Base-by-base conservation (phyloP, 352 stramenopile species). In the Elongisporangium anandrum region DNA sequence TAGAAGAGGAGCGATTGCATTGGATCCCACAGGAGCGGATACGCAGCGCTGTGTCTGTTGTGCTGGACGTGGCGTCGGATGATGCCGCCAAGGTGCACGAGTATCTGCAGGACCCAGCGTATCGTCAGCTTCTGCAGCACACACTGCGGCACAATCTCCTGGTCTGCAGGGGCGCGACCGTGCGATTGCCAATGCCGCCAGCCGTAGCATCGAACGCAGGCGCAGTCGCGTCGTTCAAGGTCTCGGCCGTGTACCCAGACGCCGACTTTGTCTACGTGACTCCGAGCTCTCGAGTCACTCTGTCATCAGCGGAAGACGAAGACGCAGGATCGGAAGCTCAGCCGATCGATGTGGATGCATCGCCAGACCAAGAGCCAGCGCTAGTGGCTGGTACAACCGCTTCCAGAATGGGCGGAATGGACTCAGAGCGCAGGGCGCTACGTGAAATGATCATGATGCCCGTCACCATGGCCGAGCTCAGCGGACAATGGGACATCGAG, bases 371-470 rank as follows among this genome's bases (percentile, higher is more conserved):
- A 49, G 17, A 20, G 2, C 15, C 24, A 6, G 34, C 20, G 4
- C 22, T 10, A 23, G 4, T 26, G 15, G 41, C 4, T 21, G 5
- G 24, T 22, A 2, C 51, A 45, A n/a, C n/a, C n/a, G n/a, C n/a
- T 8, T 34, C 56, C 8, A 77, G 69, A 21, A 68, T 94, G 15
- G 85, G 79, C n/a, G 85, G 85, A 0, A 73, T 94, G 23, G 77
- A 90, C 15, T 69, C 69, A 15, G 85, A 94, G 59, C 77, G 81
- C 9, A 56, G 65, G 29, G 74, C 73, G 7, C 47, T 94, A 9
- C 66, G 80, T 12, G 82, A 94, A 56, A 70, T 94, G 54, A 88
- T 94, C 70, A 52, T 90, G 52, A 52, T 94, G 34, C 79, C 82
- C 1, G 57, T 88, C 20, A 52, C 60, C 26, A 68, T 79, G 4